Percentiles rank a stretch among this genome's conserved stretches.
Evolutionary conservation across 257 asterid genomes (phyloP).

Genomic region (Thymus quinquecostatus): DNA sequence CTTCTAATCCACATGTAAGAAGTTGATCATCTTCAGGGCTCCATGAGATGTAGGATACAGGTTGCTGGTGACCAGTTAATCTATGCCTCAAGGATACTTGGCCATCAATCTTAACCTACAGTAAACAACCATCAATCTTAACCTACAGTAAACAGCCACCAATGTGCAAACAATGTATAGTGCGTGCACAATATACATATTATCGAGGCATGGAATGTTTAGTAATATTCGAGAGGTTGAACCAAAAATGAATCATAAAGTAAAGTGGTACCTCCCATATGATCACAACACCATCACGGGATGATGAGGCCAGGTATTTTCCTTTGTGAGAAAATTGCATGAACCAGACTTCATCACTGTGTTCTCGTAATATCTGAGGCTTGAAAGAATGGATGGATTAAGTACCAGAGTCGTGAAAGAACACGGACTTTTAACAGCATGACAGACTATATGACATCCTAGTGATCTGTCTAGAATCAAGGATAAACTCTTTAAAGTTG

Average conservation of each 20-base stretch:
- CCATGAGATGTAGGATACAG: conserved; percentile 82
- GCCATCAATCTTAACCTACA: conserved; percentile 32
- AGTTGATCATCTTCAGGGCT: conserved; percentile 74
- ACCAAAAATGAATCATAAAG: neutral
- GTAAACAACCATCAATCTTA: conserved; percentile 18
- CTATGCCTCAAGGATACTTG: conserved; percentile 29
- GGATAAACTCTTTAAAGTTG: neutral
- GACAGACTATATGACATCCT: conserved; percentile 1
- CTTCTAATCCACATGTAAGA: conserved; percentile 90
- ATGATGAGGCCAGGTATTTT: conserved; percentile 78
- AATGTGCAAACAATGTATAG: neutral
- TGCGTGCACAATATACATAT: neutral
- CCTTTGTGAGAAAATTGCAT: conserved; percentile 83
- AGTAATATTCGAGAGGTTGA: neutral
- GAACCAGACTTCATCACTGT: conserved; percentile 75
- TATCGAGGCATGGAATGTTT: neutral
- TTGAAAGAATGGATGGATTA: conserved; percentile 25
- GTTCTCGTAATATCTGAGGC: conserved; percentile 64
- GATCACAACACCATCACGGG: conserved; percentile 64
- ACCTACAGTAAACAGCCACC: conserved; percentile 28
- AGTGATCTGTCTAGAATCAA: neutral
- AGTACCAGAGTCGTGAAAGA: conserved; percentile 16
- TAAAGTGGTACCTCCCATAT: conserved; percentile 74
- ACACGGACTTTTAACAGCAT: neutral
- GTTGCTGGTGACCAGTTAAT: conserved; percentile 59